A percentile compares a stretch with the other conserved stretches of the same genome.
These are phyloP conservation scores for Fusarium illudens DNA, from an alignment of 2,329 filamentous ascomycete species.

Conservation along the genomic window DNA sequence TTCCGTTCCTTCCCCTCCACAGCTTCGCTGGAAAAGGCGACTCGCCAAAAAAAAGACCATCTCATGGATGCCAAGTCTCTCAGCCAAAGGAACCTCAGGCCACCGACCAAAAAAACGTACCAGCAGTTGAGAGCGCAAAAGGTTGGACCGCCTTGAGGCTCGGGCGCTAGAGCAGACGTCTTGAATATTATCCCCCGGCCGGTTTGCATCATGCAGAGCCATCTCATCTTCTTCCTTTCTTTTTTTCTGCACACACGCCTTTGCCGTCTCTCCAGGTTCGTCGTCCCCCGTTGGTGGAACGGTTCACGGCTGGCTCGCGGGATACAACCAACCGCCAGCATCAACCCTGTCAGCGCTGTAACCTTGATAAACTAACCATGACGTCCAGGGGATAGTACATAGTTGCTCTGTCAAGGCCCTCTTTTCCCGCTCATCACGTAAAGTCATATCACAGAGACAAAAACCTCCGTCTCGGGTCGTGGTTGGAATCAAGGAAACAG, in stretches of 20 bases:
- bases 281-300: neutral
- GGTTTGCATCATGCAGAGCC: neutral
- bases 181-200: neutral
- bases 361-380: conserved; percentile 11
- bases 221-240: neutral
- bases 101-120: neutral
- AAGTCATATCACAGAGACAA: conserved; percentile 2
- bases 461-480: neutral
- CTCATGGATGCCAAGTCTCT: neutral
- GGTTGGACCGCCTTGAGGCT: neutral
- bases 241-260: neutral
- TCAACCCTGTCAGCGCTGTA: neutral
- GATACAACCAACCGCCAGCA: neutral
- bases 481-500: neutral
- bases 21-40: conserved; percentile 2
- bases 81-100: neutral
- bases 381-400: neutral
- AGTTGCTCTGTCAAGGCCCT: neutral
- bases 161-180: neutral
- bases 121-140: neutral
- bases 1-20: neutral
- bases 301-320: neutral
- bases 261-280: neutral
- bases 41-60: neutral
- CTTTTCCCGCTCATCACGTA: neutral